A percentile compares a stretch with the other conserved stretches of the same genome.
Conservation (phyloP, 768 basidiomycete genomes). For the Mycena kentingensis region DNA sequence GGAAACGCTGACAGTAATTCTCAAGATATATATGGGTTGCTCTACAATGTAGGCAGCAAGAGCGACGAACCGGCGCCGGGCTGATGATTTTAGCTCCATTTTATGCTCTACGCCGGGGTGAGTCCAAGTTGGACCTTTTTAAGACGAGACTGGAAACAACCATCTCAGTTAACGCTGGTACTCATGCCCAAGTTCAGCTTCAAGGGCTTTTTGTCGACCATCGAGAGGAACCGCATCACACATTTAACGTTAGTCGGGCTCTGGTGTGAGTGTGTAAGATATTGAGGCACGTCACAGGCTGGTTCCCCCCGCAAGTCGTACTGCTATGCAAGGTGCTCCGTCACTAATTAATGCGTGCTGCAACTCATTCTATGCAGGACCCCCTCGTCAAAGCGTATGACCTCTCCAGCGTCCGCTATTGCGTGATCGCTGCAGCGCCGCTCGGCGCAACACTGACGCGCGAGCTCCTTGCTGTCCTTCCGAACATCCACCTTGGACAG, state of each 20-base stretch:
- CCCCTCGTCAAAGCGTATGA: constrained; percentile 39
- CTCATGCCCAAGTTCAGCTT: constrained; percentile 51
- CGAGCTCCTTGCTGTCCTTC: constrained; percentile 37
- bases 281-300: constrained; percentile 33
- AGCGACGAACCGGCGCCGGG: too few relatives aligned
- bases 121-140: not conserved
- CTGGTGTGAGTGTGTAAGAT: not conserved
- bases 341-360: constrained; percentile 7
- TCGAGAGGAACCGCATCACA: constrained; percentile 41
- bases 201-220: constrained; percentile 40
- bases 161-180: constrained; percentile 39
- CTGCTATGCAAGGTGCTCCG: constrained; percentile 35
- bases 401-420: constrained; percentile 35
- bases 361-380: constrained; percentile 29
- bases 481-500: constrained; percentile 44
- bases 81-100: constrained; percentile 35
- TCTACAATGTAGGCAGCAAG: constrained; percentile 28
- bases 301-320: constrained; percentile 40
- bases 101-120: constrained; percentile 39
- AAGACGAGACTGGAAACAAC: not conserved
- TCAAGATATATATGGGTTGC: constrained; percentile 27
- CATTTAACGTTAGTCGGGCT: constrained; percentile 30
- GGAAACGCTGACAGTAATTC: too few relatives aligned
- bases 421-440: constrained; percentile 45
- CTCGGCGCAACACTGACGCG: constrained; percentile 39